A percentile compares a stretch with the other conserved stretches of the same genome.
These are phyloP conservation scores for Fusarium sp. DNA, from an alignment of 2,329 filamentous ascomycete species.

Conservation along the genomic window DNA sequence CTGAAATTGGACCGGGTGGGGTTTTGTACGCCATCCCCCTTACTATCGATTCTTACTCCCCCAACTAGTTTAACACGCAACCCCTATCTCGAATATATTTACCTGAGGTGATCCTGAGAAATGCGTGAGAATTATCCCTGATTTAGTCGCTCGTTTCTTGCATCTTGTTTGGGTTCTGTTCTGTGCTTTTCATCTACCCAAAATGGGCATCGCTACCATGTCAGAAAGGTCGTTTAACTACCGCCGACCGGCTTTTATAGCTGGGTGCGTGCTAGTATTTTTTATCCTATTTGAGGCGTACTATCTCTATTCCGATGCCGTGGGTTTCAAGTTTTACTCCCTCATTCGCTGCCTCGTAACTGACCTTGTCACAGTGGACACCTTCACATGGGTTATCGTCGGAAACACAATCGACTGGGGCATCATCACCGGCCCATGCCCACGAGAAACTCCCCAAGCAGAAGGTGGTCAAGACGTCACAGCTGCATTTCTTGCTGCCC, in stretches of 20 bases:
- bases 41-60: slow-evolving; percentile 22
- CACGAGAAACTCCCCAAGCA: slow-evolving; percentile 4
- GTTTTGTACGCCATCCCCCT: slow-evolving; percentile 17
- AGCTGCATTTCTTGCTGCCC: slow-evolving; percentile 56
- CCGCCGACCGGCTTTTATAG: slow-evolving; percentile 17
- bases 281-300: slow-evolving; percentile 32
- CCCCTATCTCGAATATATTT: slow-evolving; percentile 12
- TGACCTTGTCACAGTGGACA: slow-evolving; percentile 27
- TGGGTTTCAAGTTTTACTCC: slow-evolving; percentile 2
- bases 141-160: slow-evolving; percentile 1
- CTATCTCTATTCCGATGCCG: slow-evolving; percentile 24
- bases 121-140: slow-evolving; percentile 11
- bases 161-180: not conserved
- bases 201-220: slow-evolving; percentile 26
- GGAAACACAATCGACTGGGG: slow-evolving; percentile 21
- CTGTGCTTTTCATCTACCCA: too few species aligned
- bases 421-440: slow-evolving; percentile 14
- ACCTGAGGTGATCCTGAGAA: not conserved
- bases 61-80: slow-evolving; percentile 11
- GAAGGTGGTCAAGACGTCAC: slow-evolving; percentile 44
- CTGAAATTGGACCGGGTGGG: slow-evolving; percentile 28
- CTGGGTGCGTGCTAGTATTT: slow-evolving; percentile 14
- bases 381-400: slow-evolving; percentile 18
- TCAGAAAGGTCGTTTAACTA: slow-evolving; percentile 18
- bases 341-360: slow-evolving; percentile 13